Conservation (phyloP, 1,284 basidiomycete species). For the Schizopora paradoxa region DNA sequence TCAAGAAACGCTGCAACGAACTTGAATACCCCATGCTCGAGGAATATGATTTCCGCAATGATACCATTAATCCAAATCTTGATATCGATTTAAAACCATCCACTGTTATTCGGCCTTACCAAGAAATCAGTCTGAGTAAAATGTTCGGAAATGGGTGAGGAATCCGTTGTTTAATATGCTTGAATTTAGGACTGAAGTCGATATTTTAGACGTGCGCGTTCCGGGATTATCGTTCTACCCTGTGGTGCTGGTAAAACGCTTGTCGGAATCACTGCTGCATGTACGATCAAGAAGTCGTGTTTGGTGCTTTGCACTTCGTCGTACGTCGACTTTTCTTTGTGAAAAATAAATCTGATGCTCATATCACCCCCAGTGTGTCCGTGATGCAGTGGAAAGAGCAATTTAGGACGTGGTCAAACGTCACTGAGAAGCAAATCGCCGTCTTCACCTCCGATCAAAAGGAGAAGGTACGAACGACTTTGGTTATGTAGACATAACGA, state of each 20-base stretch:
- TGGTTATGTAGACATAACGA: too few relatives aligned
- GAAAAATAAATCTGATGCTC: constrained; percentile 9
- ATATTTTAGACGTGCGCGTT: constrained; percentile 76
- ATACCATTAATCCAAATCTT: constrained; percentile 89
- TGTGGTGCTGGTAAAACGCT: constrained; percentile 99
- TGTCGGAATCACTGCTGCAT: constrained; percentile 98
- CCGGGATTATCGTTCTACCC: constrained; percentile 97
- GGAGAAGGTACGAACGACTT: constrained; percentile 79
- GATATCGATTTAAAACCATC: constrained; percentile 97
- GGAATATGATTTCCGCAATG: constrained; percentile 97
- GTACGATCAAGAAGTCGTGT: constrained; percentile 98
- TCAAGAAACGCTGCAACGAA: constrained; percentile 91
- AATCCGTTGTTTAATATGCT: constrained; percentile 6
- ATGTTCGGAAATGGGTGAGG: constrained; percentile 96
- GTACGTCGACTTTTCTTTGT: constrained; percentile 45
- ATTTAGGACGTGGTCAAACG: constrained; percentile 95
- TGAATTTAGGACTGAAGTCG: constrained; percentile 31
- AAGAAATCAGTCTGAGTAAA: constrained; percentile 94
- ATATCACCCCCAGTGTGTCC: constrained; percentile 62
- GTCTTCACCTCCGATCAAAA: constrained; percentile 96
- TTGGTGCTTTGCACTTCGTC: constrained; percentile 97
- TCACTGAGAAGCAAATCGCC: constrained; percentile 91
- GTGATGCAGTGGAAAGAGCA: constrained; percentile 98
- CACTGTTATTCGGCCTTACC: constrained; percentile 93
- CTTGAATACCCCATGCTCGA: constrained; percentile 95